phyloP scores from a whole-genome alignment of 805 yeast genomes.

The Yarrowia phangngaensis region DNA sequence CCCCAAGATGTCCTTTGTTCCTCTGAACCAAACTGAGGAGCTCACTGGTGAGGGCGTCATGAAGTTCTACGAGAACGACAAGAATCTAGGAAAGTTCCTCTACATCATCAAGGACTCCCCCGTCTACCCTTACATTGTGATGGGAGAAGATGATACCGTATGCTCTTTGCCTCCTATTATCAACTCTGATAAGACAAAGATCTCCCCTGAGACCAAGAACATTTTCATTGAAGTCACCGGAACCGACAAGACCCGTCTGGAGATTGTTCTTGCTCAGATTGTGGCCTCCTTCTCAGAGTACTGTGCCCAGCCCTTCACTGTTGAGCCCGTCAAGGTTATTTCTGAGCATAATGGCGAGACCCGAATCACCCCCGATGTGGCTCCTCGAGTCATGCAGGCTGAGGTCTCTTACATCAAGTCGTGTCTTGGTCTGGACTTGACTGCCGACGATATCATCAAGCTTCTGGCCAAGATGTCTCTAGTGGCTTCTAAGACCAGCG shows the following conservation, averaged over 20 bases:
- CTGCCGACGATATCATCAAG: constrained; percentile 61
- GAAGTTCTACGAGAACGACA: constrained; percentile 88
- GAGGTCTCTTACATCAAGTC: constrained; percentile 85
- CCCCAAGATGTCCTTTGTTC: constrained; percentile 48
- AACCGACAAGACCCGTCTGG: constrained; percentile 90
- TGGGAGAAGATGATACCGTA: constrained; percentile 70
- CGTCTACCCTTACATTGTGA: constrained; percentile 76
- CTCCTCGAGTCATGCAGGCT: constrained; percentile 64
- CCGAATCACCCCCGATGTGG: constrained; percentile 69
- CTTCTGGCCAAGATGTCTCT: constrained; percentile 80
- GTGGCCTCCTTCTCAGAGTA: constrained; percentile 95
- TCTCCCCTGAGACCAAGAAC: constrained; percentile 76
- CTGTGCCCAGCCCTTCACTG: constrained; percentile 71
- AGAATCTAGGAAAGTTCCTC: constrained; percentile 81
- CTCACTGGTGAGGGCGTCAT: constrained; percentile 75
- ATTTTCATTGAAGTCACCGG: constrained; percentile 93
- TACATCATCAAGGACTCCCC: constrained; percentile 86
- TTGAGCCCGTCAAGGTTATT: constrained; percentile 85
- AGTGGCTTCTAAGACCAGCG: constrained; percentile 50
- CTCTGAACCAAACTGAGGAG: constrained; percentile 43
- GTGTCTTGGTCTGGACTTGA: constrained; percentile 76
- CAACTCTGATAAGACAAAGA: constrained; percentile 87
- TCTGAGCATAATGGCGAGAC: constrained; percentile 76
- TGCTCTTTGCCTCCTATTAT: constrained; percentile 96
- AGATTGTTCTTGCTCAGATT: constrained; percentile 83